Evolutionary conservation across 106 monocot species (phyloP), one percentile per base, ranked within the genome.

Genomic region (Alisma plantagoaquatica): DNA sequence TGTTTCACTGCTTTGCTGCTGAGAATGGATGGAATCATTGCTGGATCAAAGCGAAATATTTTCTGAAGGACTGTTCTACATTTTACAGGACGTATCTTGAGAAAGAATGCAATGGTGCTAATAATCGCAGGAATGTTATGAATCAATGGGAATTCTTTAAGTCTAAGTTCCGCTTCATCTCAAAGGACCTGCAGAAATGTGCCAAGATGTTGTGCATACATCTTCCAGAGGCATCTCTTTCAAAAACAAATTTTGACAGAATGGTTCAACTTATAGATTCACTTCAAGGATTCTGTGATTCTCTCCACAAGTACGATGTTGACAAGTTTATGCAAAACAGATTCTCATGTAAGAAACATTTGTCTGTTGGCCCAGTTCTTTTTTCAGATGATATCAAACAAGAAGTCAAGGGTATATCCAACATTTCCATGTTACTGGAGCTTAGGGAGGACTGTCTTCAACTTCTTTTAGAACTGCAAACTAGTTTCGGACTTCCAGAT

Each of bases 1-100:
- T 77, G 11, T 0, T 9, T 0, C 3, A 45, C 3, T 68, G 63
- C 19, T 58, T 73, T 28, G 16, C 17, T 16, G 63, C 62, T 23
- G 6, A 25, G 0, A 46, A 52, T 33, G 77, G 77, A 10, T 72
- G 66, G 71, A 51, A 14, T 16, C 33, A 46, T 16, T 15, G 27
- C 3, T 5, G 53, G 23, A 16, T 12, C 0, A 29, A 38, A 11
- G 15, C 61, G 27, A 33, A 49, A 23, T 51, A 69, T 54, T 46
- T 73, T 56, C 60, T 73, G 41, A 29, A 60, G 29, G 43, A 69
- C 26, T 46, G 63, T 41, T 2, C n/a, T n/a, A n/a, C n/a, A n/a
- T 44, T 11, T 49, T 44, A 15, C 57, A 32, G 19, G 71, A 80
- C 33, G 57, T 56, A 50, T 42, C 59, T 27, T 26, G 43, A 33